These are phyloP conservation scores for Leccinum proliferum DNA, from an alignment of 1,284 basidiomycete genomes.

Conservation along the genomic window DNA sequence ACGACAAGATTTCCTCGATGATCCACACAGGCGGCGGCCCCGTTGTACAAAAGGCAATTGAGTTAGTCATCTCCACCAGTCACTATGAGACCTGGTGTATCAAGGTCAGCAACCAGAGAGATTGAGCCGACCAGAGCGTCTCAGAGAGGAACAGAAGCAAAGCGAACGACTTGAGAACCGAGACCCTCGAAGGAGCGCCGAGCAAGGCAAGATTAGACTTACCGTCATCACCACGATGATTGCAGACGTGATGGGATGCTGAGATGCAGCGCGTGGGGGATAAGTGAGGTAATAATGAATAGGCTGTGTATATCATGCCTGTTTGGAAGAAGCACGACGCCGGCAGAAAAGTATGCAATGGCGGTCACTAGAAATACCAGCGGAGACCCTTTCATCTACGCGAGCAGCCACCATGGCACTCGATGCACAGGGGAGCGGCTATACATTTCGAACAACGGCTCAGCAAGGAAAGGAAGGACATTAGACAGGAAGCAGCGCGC, in stretches of 20 bases:
- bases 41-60: constrained; percentile 18
- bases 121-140: not conserved
- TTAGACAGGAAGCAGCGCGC: constrained; percentile 4
- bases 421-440: constrained; percentile 51
- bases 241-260: constrained; percentile 56
- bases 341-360: constrained; percentile 51
- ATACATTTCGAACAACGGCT: not conserved
- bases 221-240: constrained; percentile 68
- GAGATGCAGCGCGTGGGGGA: constrained; percentile 4
- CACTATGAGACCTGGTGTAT: constrained; percentile 9
- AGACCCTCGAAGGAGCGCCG: not conserved
- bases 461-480: not conserved
- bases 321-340: constrained; percentile 42
- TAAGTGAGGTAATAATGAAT: not conserved
- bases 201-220: constrained; percentile 12
- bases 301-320: constrained; percentile 27
- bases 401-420: constrained; percentile 44
- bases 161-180: not conserved
- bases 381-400: constrained; percentile 56
- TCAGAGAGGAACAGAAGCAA: not conserved
- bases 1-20: constrained; percentile 90
- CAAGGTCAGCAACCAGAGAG: not conserved
- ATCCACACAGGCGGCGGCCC: constrained; percentile 57
- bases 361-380: constrained; percentile 52
- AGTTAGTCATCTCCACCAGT: constrained; percentile 12